A percentile compares a stretch with the other conserved stretches of the same genome.
phyloP scores from a whole-genome alignment of 1,284 basidiomycete species.

The Mycosarcoma mackinlayi region DNA sequence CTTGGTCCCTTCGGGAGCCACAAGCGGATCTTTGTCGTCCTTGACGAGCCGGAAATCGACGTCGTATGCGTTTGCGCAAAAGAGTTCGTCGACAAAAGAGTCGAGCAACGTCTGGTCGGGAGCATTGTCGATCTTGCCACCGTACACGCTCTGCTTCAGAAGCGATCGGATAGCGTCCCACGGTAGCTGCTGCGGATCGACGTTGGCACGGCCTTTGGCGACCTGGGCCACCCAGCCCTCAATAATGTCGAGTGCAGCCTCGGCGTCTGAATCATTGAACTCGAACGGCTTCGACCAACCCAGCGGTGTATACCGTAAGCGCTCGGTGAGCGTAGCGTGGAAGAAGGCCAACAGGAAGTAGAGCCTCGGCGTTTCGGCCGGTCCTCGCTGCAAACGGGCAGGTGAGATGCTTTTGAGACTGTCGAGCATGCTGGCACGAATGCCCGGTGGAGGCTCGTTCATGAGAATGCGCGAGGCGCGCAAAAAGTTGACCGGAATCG shows the following conservation, averaged over 20 bases:
- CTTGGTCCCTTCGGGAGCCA: conserved; percentile 64
- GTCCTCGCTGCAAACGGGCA: conserved; percentile 53
- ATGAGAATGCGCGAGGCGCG: conserved; percentile 63
- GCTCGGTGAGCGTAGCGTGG: conserved; percentile 64
- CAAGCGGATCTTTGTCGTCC: conserved; percentile 46
- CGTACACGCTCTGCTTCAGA: conserved; percentile 65
- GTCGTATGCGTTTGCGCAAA: conserved; percentile 64
- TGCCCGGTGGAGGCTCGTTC: conserved; percentile 67
- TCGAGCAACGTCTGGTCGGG: conserved; percentile 65
- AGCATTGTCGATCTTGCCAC: conserved; percentile 64
- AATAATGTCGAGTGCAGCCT: conserved; percentile 63
- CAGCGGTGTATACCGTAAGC: conserved; percentile 63
- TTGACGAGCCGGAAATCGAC: conserved; percentile 59
- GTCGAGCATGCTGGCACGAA: conserved; percentile 65
- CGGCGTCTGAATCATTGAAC: conserved; percentile 67
- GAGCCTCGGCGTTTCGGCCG: conserved; percentile 60
- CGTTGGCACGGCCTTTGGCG: conserved; percentile 57
- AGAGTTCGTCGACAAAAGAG: conserved; percentile 64
- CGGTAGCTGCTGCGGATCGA: conserved; percentile 63
- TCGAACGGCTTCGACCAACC: conserved; percentile 66
- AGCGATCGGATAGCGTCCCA: conserved; percentile 65
- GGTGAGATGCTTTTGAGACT: conserved; percentile 55
- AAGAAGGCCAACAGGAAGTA: conserved; percentile 66
- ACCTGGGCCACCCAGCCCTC: conserved; percentile 61
- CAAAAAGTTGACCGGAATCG: conserved; percentile 65